Evolutionary conservation across 1,284 basidiomycete species (phyloP), one percentile per base, ranked within the genome.

Genomic region (Sphaerobolus stellatus): DNA sequence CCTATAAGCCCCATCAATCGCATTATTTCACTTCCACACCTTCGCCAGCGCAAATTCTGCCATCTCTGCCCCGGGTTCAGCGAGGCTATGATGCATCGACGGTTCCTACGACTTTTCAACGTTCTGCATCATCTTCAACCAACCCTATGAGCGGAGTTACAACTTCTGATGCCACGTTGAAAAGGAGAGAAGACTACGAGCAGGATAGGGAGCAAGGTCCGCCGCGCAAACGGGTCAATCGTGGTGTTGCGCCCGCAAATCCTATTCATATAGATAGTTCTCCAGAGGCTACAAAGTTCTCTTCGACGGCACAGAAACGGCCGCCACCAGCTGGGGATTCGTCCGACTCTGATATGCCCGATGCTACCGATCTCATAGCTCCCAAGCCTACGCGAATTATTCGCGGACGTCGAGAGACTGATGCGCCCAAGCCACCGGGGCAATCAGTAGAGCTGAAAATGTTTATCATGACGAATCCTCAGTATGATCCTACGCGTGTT

Each of bases 221-320:
- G 45, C 86, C 88, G 40, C 81, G 81, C 55, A 90, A 90, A 73
- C 82, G 82, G 60, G 62, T 80, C 40, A 83, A 87, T 65, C 73
- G 73, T 55, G 84, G 79, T 33, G 60, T 68, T 46, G 59, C 58
- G n/a, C 72, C 70, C 22, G 61, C 73, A 24, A 46, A 43, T 48
- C 29, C 50, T 34, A 58, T 48, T 24, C 27, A 22, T 24, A 34
- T 50, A 16, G 54, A 56, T 18, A 46, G 49, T 13, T 56, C 54
- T 25, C 54, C 54, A 24, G 54, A 56, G 49, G 78, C 59, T 67
- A 74, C 45, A 60, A 71, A 52, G 74, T 76, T 62, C 58, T 75
- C 57, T 66, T 75, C 61, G 64, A 69, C 54, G 70, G 75, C 8
- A 56, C 62, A 40, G 56, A 4, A 50, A 56, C 45, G 18, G 81